These are phyloP conservation scores for Mycena belliarum DNA, from an alignment of 768 basidiomycete genomes.

Conservation along the genomic window DNA sequence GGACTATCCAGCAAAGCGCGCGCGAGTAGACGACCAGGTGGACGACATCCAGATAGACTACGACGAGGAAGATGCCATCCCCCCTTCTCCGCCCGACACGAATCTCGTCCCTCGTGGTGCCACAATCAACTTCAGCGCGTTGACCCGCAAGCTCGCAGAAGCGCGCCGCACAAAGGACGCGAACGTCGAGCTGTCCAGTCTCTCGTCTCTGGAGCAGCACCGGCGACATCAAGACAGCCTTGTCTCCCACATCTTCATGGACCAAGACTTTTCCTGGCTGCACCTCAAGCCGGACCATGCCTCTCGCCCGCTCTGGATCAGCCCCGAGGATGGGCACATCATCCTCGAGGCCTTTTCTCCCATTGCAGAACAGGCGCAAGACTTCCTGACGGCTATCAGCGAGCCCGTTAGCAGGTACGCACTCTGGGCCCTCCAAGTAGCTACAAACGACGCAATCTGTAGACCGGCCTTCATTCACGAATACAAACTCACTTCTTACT, in stretches of 20 bases:
- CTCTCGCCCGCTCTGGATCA: constrained; percentile 94
- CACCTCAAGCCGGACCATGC: constrained; percentile 89
- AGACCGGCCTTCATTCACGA: constrained; percentile 99
- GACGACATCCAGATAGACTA: constrained; percentile 56
- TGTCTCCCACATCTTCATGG: constrained; percentile 81
- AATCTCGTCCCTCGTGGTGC: constrained; percentile 65
- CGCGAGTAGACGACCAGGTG: constrained; percentile 47
- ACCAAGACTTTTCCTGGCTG: constrained; percentile 85
- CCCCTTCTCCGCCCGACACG: constrained; percentile 53
- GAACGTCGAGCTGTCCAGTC: constrained; percentile 43
- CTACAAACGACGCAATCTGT: constrained; percentile 28
- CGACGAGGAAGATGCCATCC: constrained; percentile 59
- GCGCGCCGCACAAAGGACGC: constrained; percentile 51
- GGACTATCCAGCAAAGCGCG: constrained; percentile 40
- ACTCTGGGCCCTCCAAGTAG: constrained; percentile 28
- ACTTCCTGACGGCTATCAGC: constrained; percentile 96
- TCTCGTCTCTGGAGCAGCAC: constrained; percentile 61
- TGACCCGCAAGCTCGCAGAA: constrained; percentile 77
- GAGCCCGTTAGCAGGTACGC: constrained; percentile 98
- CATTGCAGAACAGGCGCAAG: constrained; percentile 97
- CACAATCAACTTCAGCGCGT: constrained; percentile 86
- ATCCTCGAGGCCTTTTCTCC: constrained; percentile 98
- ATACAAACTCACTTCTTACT: constrained; percentile 98
- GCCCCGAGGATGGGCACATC: constrained; percentile 87
- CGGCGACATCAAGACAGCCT: constrained; percentile 73